Evolutionary conservation across 257 asterid genomes (phyloP).

Genomic region (Lavandula angustifolia): DNA sequence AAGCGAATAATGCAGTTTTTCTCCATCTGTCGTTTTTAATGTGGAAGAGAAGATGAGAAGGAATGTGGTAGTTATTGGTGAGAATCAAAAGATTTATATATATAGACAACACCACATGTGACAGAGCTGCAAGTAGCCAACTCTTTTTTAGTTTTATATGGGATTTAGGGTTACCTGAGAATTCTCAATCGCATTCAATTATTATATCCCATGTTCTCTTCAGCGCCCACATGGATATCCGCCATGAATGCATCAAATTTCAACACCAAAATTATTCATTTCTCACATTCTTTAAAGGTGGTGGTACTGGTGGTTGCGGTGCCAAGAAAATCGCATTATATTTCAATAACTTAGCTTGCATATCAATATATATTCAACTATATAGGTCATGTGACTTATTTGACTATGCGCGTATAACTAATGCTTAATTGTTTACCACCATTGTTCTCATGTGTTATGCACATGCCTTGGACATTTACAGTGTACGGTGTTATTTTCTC

Average conservation of each 20-base stretch:
- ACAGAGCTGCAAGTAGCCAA: conserved; percentile 31
- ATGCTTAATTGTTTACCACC: conserved; percentile 9
- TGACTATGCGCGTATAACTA: conserved; percentile 14
- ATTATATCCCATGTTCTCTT: conserved; percentile 61
- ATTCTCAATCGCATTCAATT: conserved; percentile 38
- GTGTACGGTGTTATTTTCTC: conserved; percentile 13
- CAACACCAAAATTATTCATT: conserved; percentile 25
- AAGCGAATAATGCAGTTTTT: conserved; percentile 26
- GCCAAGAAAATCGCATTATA: conserved; percentile 6
- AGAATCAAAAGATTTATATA: conserved; percentile 41
- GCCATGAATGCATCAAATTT: conserved; percentile 41
- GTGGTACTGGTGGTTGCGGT: conserved; percentile 29
- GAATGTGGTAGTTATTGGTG: conserved; percentile 7
- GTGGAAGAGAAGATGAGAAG: not conserved
- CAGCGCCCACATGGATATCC: conserved; percentile 56
- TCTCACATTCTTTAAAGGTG: conserved; percentile 28
- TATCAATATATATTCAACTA: too few species aligned
- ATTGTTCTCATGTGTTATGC: conserved; percentile 41
- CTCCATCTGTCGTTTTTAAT: conserved; percentile 34
- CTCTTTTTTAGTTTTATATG: not conserved
- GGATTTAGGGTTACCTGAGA: conserved; percentile 19
- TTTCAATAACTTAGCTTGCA: conserved; percentile 21
- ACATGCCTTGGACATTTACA: conserved; percentile 42
- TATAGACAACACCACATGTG: conserved; percentile 48
- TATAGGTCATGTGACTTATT: conserved; percentile 42